These are phyloP conservation scores for Chaetoceros tenuissimus DNA, from an alignment of 108 stramenopile species.

Conservation along the genomic window DNA sequence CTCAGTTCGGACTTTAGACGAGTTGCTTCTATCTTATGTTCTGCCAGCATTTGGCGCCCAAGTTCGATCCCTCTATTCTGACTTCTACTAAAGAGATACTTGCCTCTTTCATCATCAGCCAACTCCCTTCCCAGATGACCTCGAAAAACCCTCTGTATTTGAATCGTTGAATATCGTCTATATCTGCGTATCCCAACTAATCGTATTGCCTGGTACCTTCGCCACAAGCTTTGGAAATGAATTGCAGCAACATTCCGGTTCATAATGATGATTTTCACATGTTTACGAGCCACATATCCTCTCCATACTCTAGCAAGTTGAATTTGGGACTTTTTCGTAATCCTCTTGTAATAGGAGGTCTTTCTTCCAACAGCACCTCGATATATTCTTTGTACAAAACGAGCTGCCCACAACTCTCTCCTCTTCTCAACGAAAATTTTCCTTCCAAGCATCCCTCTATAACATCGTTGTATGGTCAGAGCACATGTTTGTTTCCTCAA, in stretches of 20 bases:
- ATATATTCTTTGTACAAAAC: slow-evolving; percentile 61
- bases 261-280: slow-evolving; percentile 20
- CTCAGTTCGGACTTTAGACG: slow-evolving; percentile 75
- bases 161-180: slow-evolving; percentile 31
- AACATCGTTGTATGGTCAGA: slow-evolving; percentile 46
- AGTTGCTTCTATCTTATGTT: slow-evolving; percentile 87
- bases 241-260: slow-evolving; percentile 39
- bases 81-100: slow-evolving; percentile 72
- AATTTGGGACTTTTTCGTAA: slow-evolving; percentile 28
- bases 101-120: slow-evolving; percentile 67
- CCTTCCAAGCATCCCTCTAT: slow-evolving; percentile 61
- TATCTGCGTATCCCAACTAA: slow-evolving; percentile 25
- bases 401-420: slow-evolving; percentile 73
- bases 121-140: slow-evolving; percentile 59
- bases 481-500: slow-evolving; percentile 52
- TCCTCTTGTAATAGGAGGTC: slow-evolving; percentile 23
- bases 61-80: slow-evolving; percentile 83
- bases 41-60: slow-evolving; percentile 82
- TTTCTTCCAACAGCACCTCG: slow-evolving; percentile 50
- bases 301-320: slow-evolving; percentile 39
- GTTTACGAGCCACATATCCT: slow-evolving; percentile 39
- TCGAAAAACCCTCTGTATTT: slow-evolving; percentile 56
- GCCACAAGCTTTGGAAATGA: slow-evolving; percentile 44
- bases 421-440: slow-evolving; percentile 32
- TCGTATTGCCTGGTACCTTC: slow-evolving; percentile 31